These are phyloP conservation scores for Pyricularia grisea DNA, from an alignment of 2,329 filamentous ascomycete genomes.

Conservation along the genomic window DNA sequence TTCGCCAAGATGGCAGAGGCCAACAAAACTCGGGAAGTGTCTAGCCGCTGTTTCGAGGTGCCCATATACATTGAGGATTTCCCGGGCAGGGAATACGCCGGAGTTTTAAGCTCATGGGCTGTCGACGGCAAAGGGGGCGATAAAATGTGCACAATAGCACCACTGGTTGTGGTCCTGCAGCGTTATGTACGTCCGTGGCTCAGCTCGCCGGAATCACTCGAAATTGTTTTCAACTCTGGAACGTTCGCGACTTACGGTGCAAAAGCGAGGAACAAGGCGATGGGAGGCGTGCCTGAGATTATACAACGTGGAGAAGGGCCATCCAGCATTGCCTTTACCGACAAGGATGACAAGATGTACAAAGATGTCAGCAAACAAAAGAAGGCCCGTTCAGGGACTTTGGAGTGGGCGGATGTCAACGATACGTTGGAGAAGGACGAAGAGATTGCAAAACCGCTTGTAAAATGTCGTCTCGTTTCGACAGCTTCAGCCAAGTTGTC, in stretches of 20 bases:
- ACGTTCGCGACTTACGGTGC: conserved; percentile 26
- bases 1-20: conserved; percentile 50
- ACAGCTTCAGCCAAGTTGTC: conserved; percentile 82
- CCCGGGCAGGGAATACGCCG: conserved; percentile 39
- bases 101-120: conserved; percentile 47
- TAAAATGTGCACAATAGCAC: conserved; percentile 36
- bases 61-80: conserved; percentile 64
- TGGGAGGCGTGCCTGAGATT: neutral
- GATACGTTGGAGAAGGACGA: neutral
- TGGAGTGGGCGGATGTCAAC: neutral
- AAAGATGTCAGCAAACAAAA: neutral
- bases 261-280: conserved; percentile 6
- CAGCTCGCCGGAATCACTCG: conserved; percentile 31
- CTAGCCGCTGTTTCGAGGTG: conserved; percentile 66
- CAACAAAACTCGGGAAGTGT: conserved; percentile 55
- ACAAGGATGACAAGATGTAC: neutral
- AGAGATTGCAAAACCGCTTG: conserved; percentile 38
- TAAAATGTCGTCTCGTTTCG: conserved; percentile 56
- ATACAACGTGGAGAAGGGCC: neutral
- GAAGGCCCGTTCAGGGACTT: neutral
- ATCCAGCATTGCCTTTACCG: neutral
- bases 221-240: conserved; percentile 35
- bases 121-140: conserved; percentile 46
- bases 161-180: conserved; percentile 42
- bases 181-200: conserved; percentile 37